phyloP scores from a whole-genome alignment of 148 eudicot genomes.

The Nepenthes gracilis region DNA sequence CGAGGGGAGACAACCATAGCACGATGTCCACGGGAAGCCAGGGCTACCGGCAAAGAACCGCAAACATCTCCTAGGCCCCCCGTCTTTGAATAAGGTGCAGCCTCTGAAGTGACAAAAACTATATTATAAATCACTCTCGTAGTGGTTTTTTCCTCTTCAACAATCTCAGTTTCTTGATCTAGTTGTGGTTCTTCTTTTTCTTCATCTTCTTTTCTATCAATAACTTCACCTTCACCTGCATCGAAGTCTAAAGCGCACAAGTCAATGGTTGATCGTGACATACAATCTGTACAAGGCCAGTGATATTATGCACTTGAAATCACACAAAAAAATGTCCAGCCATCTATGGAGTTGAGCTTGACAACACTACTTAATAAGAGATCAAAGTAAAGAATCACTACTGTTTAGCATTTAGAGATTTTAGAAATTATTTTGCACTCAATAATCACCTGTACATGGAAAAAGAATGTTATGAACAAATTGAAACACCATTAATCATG shows the following conservation, averaged over 20 bases:
- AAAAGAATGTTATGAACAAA: too few species aligned
- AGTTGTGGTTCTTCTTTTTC: slow-evolving; percentile 10
- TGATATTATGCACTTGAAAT: too few species aligned
- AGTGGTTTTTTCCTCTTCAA: slow-evolving; percentile 18
- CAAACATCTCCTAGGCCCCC: slow-evolving; percentile 99
- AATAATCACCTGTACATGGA: too few species aligned
- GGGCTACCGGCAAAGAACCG: slow-evolving; percentile 89
- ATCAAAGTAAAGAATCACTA: too few species aligned
- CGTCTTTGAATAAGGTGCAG: slow-evolving; percentile 93
- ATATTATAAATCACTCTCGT: slow-evolving; percentile 36
- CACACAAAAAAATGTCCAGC: too few species aligned
- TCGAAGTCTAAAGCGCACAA: slow-evolving; percentile 6
- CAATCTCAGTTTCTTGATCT: slow-evolving; percentile 3
- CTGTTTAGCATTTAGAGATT: too few species aligned
- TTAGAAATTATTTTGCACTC: too few species aligned
- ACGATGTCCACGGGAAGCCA: slow-evolving; percentile 90
- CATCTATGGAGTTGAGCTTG: too few species aligned
- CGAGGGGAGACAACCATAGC: slow-evolving; percentile 94
- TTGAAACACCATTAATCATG: too few species aligned
- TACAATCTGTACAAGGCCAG: too few species aligned
- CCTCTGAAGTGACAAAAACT: slow-evolving; percentile 77
- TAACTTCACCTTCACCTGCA: slow-evolving; percentile 24
- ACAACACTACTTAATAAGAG: too few species aligned
- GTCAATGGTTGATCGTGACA: too few species aligned
- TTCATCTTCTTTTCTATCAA: slow-evolving; percentile 3